These are phyloP conservation scores for Carex littledalei DNA, from an alignment of 176 grass and related monocot species.

Conservation along the genomic window DNA sequence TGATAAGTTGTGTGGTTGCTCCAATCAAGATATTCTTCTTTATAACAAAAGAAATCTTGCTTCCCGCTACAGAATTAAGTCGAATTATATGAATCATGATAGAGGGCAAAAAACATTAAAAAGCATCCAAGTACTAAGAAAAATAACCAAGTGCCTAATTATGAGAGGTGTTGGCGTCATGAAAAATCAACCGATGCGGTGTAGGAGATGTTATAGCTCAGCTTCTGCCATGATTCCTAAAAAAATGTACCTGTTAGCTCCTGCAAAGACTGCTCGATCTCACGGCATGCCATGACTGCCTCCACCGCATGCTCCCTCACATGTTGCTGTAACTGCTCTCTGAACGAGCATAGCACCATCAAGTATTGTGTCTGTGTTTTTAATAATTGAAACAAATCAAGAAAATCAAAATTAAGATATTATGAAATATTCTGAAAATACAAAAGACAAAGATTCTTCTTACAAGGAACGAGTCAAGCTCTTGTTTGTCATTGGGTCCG, in stretches of 20 bases:
- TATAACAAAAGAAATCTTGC: neutral
- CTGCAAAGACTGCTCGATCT: constrained; percentile 97
- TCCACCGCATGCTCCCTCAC: constrained; percentile 99
- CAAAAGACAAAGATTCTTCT: constrained; percentile 1
- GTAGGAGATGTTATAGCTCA: neutral
- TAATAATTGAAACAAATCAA: constrained; percentile 3
- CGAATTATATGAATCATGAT: neutral
- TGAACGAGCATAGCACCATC: constrained; percentile 92
- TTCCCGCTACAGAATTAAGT: neutral
- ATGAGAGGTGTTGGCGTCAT: neutral
- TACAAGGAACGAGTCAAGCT: constrained; percentile 97
- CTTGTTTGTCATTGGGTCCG: constrained; percentile 89
- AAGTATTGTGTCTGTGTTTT: constrained; percentile 78
- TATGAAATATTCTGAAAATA: neutral
- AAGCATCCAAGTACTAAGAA: neutral
- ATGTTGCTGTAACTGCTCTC: constrained; percentile 99
- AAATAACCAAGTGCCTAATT: neutral
- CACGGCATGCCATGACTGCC: constrained; percentile 98
- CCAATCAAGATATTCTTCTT: neutral
- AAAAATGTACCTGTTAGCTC: constrained; percentile 71
- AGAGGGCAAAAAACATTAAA: neutral
- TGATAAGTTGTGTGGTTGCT: neutral
- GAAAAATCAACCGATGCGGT: neutral
- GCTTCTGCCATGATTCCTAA: too few relatives aligned
- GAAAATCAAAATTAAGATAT: neutral